Percentiles rank a stretch among this genome's conserved stretches.
These are phyloP conservation scores for Fusarium secorum DNA, from an alignment of 2,329 filamentous ascomycete species.

Conservation along the genomic window DNA sequence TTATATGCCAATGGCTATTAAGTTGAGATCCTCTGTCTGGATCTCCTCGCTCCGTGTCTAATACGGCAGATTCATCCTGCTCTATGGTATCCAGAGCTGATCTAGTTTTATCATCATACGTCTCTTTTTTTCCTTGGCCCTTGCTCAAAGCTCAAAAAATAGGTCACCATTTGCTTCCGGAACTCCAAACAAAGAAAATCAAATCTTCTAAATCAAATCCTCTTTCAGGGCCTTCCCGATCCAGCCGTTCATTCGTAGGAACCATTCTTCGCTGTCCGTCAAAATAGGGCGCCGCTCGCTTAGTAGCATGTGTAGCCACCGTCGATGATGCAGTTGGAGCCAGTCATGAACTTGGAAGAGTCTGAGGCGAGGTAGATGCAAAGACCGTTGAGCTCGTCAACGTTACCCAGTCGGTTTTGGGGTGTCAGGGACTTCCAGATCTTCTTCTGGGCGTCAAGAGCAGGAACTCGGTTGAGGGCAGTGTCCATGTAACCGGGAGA, in stretches of 20 bases:
- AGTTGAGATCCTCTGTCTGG: conserved; percentile 23
- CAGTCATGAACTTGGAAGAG: conserved; percentile 79
- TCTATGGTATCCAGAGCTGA: conserved; percentile 31
- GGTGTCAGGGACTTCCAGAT: conserved; percentile 80
- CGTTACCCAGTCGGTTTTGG: conserved; percentile 74
- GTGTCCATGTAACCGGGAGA: conserved; percentile 90
- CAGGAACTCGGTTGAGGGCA: conserved; percentile 78
- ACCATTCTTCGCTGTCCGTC: background rate
- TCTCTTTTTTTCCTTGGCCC: conserved; percentile 10
- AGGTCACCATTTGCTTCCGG: conserved; percentile 15
- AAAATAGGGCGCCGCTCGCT: conserved; percentile 34
- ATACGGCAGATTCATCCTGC: conserved; percentile 14
- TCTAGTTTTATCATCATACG: conserved; percentile 29
- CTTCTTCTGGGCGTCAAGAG: conserved; percentile 81
- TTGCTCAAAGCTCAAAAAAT: conserved; percentile 1
- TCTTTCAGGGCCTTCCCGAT: background rate
- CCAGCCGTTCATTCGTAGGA: background rate
- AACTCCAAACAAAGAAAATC: conserved; percentile 36
- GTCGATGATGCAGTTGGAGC: conserved; percentile 75
- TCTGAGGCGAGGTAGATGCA: conserved; percentile 80
- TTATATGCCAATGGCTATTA: conserved; percentile 24
- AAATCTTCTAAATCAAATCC: conserved; percentile 17
- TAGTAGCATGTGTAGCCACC: conserved; percentile 73
- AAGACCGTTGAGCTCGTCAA: conserved; percentile 80
- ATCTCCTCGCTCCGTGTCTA: conserved; percentile 16